Conservation (phyloP, 305 asterid species). For the Plantago lanceolata region DNA sequence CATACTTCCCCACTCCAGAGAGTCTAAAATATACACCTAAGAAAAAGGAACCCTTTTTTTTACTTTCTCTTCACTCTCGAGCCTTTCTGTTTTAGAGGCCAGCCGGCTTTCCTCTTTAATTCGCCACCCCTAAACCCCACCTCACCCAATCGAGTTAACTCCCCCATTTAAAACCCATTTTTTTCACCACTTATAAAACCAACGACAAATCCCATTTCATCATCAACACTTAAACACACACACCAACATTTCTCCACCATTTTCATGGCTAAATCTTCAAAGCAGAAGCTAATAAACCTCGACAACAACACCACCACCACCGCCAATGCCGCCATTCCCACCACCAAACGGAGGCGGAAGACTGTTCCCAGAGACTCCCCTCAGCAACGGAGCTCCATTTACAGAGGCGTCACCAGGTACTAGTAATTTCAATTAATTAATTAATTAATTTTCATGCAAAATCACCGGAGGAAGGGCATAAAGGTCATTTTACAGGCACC, state of each 20-base stretch:
- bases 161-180: not conserved
- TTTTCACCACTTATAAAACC: not conserved
- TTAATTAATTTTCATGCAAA: constrained; percentile 2
- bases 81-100: not conserved
- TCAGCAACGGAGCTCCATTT: constrained; percentile 75
- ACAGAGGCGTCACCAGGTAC: constrained; percentile 89
- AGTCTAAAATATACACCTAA: not conserved
- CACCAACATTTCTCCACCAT: not conserved
- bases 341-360: constrained; percentile 53
- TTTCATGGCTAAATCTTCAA: constrained; percentile 68
- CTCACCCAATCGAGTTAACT: not conserved
- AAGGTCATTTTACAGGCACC: constrained; percentile 50
- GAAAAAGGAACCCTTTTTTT: no score
- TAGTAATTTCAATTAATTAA: not conserved
- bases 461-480: constrained; percentile 2
- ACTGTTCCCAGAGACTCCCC: constrained; percentile 76
- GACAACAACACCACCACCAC: constrained; percentile 15
- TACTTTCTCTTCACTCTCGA: not conserved
- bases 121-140: constrained; percentile 8
- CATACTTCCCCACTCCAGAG: no score
- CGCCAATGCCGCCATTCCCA: constrained; percentile 1
- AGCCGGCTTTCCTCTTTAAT: constrained; percentile 13
- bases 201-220: no score
- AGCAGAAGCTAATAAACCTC: constrained; percentile 29
- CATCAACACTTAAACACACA: no score